Percentiles rank a stretch among this genome's conserved stretches.
Conservation (phyloP, 345 rosid species). For the Clausena lansium region DNA sequence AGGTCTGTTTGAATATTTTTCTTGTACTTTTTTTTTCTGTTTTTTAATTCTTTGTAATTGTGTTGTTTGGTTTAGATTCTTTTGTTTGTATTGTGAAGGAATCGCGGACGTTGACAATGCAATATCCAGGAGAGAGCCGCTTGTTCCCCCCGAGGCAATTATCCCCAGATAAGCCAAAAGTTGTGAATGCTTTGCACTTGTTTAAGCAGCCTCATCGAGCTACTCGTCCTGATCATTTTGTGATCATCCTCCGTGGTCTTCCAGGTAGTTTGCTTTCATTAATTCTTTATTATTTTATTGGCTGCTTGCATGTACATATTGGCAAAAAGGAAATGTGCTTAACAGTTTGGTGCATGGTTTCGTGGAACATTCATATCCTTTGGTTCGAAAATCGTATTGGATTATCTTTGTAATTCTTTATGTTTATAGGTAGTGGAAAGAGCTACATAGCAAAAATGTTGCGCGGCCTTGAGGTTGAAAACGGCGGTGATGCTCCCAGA, state of each 20-base stretch:
- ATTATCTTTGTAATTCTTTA: not conserved
- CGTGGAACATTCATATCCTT: not conserved
- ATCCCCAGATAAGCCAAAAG: constrained; percentile 47
- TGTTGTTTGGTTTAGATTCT: not conserved
- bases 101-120: constrained; percentile 30
- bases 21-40: constrained; percentile 3
- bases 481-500: constrained; percentile 85
- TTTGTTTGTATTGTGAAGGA: constrained; percentile 27
- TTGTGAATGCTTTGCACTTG: constrained; percentile 65
- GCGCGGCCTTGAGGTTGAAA: constrained; percentile 87
- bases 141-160: constrained; percentile 33
- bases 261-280: constrained; percentile 48
- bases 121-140: constrained; percentile 28
- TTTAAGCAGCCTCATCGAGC: constrained; percentile 68
- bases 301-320: not conserved
- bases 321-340: not conserved
- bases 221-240: constrained; percentile 81
- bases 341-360: constrained; percentile 2
- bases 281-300: not conserved
- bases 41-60: not conserved
- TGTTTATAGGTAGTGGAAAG: constrained; percentile 81
- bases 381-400: not conserved
- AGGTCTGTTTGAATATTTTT: constrained; percentile 27
- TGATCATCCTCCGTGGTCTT: constrained; percentile 84
- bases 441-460: constrained; percentile 90